These are phyloP conservation scores for Pyrenophora graminea DNA, from an alignment of 2,329 filamentous ascomycete genomes.

Conservation along the genomic window DNA sequence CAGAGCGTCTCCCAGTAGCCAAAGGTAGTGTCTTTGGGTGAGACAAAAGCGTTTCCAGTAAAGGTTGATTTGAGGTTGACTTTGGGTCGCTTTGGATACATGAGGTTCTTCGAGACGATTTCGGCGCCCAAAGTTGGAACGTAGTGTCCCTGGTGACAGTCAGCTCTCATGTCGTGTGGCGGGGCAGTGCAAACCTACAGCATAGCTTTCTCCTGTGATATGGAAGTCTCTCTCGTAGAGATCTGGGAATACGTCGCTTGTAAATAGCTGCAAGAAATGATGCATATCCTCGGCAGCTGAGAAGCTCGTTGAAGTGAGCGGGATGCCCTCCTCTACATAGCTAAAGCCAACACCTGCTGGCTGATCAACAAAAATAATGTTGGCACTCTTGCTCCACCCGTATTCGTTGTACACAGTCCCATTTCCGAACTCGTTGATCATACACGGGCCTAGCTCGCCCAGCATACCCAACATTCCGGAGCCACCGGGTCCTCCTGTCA, in stretches of 20 bases:
- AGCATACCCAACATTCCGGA: slow-evolving; percentile 45
- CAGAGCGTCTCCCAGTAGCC: slow-evolving; percentile 56
- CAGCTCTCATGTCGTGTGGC: background rate
- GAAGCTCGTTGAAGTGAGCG: slow-evolving; percentile 47
- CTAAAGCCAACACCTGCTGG: slow-evolving; percentile 48
- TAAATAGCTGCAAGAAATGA: slow-evolving; percentile 55
- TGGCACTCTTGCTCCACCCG: slow-evolving; percentile 46
- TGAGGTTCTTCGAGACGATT: slow-evolving; percentile 51
- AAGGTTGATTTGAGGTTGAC: slow-evolving; percentile 52
- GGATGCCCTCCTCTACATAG: slow-evolving; percentile 44
- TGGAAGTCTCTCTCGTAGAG: slow-evolving; percentile 48
- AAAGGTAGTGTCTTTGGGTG: slow-evolving; percentile 47
- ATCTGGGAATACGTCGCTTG: slow-evolving; percentile 52
- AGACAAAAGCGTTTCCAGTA: slow-evolving; percentile 55
- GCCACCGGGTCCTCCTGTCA: slow-evolving; percentile 48
- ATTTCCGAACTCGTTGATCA: slow-evolving; percentile 46
- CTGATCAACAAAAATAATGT: slow-evolving; percentile 46
- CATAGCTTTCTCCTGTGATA: slow-evolving; percentile 57
- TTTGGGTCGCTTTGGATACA: slow-evolving; percentile 48
- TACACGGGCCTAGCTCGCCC: slow-evolving; percentile 45
- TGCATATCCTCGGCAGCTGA: slow-evolving; percentile 56
- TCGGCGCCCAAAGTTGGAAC: slow-evolving; percentile 52
- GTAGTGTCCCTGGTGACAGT: slow-evolving; percentile 50
- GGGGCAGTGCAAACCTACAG: slow-evolving; percentile 35
- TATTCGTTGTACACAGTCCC: slow-evolving; percentile 47